Evolutionary conservation across 352 stramenopile species (phyloP).

Genomic region (Pythium dissimile): DNA sequence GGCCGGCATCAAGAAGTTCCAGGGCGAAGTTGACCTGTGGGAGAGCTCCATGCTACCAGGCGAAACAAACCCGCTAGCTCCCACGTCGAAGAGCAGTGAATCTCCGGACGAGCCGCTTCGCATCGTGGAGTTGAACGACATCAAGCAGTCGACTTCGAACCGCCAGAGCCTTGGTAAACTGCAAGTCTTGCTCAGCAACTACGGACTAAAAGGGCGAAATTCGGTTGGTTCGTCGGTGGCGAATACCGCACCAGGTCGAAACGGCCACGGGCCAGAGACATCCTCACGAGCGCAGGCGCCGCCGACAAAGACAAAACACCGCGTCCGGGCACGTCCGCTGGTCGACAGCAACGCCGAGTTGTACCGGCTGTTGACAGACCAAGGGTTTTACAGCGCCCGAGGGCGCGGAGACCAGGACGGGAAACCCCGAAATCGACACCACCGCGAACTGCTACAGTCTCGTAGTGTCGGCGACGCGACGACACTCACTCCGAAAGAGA

Average conservation of each 20-base stretch:
- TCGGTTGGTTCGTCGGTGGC: neutral
- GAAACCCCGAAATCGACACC: constrained; percentile 5
- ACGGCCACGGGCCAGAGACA: no score
- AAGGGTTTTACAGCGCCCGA: constrained; percentile 53
- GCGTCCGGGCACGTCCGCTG: constrained; percentile 67
- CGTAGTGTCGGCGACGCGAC: constrained; percentile 33
- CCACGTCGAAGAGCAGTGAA: no score
- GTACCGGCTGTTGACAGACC: constrained; percentile 46
- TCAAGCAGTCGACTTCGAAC: constrained; percentile 7
- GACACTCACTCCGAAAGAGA: constrained; percentile 53
- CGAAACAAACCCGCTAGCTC: neutral
- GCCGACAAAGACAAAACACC: constrained; percentile 40
- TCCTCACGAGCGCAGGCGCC: neutral
- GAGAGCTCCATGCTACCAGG: neutral
- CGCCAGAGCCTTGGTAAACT: constrained; percentile 77
- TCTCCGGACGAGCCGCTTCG: no score
- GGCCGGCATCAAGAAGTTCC: constrained; percentile 85
- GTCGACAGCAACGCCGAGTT: constrained; percentile 76
- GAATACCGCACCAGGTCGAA: neutral
- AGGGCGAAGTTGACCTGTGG: constrained; percentile 64
- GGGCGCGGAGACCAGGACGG: neutral
- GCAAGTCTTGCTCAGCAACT: constrained; percentile 89
- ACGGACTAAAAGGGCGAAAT: constrained; percentile 53
- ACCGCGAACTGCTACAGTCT: constrained; percentile 17
- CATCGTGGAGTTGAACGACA: constrained; percentile 7